Conservation (phyloP, 495 filamentous ascomycete species). For the Peziza echinospora region DNA sequence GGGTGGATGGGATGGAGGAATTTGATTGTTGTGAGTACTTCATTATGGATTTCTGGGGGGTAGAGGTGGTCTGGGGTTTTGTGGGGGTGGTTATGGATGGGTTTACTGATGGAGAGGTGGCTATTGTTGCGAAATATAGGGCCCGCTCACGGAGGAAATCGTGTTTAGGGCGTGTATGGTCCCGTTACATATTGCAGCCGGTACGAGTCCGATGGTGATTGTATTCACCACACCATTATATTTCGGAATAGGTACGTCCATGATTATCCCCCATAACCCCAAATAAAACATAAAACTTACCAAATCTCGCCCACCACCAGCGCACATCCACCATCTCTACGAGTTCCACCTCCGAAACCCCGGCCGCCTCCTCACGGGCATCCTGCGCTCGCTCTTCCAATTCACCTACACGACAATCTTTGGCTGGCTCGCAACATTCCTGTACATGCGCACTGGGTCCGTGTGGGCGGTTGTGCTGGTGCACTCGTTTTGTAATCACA, state of each 20-base stretch:
- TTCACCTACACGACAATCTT: slow-evolving; percentile 86
- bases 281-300: not conserved
- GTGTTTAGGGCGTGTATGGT: slow-evolving; percentile 75
- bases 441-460: slow-evolving; percentile 75
- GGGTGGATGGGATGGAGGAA: slow-evolving; percentile 46
- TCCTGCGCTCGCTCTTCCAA: slow-evolving; percentile 58
- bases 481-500: slow-evolving; percentile 83
- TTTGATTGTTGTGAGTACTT: slow-evolving; percentile 38
- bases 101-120: slow-evolving; percentile 2
- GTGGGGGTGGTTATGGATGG: too few species aligned
- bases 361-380: slow-evolving; percentile 34
- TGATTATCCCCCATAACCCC: not conserved
- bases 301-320: slow-evolving; percentile 15
- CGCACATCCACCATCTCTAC: slow-evolving; percentile 89
- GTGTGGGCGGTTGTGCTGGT: slow-evolving; percentile 46
- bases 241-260: slow-evolving; percentile 46
- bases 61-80: too few species aligned
- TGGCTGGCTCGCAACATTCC: slow-evolving; percentile 74
- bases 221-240: slow-evolving; percentile 68
- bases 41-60: too few species aligned
- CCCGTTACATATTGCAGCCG: slow-evolving; percentile 61
- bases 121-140: too few species aligned
- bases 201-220: slow-evolving; percentile 31
- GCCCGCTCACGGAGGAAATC: slow-evolving; percentile 76
- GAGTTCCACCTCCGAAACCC: slow-evolving; percentile 75